Evolutionary conservation across 1,284 basidiomycete species (phyloP).

Genomic region (Leccinum angustisporum): DNA sequence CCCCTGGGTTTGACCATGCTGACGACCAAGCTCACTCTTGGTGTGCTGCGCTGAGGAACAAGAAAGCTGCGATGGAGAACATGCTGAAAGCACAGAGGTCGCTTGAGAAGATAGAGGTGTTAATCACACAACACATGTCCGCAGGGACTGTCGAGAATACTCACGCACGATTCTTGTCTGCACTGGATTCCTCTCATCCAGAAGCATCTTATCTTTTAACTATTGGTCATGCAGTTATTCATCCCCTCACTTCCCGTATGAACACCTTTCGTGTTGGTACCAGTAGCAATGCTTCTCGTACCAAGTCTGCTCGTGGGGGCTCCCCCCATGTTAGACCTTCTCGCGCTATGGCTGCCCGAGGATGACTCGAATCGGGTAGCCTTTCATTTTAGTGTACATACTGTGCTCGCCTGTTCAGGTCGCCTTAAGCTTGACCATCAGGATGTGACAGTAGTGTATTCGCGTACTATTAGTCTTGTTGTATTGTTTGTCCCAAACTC

Average conservation of each 20-base stretch:
- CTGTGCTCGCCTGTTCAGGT: neutral
- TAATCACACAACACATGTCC: neutral
- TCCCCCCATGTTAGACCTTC: neutral
- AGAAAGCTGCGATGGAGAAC: neutral
- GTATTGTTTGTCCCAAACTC: no score
- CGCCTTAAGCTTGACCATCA: no score
- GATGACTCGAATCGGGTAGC: neutral
- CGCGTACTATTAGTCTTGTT: neutral
- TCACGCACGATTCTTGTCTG: neutral
- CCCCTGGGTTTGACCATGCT: neutral
- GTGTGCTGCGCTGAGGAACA: neutral
- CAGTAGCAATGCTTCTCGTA: neutral
- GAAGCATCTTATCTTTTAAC: neutral
- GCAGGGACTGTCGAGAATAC: neutral
- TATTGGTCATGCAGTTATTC: neutral
- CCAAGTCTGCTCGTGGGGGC: neutral
- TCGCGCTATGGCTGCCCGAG: neutral
- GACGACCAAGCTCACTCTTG: neutral
- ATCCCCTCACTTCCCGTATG: neutral
- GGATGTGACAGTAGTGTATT: neutral
- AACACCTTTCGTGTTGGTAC: neutral
- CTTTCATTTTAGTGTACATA: neutral
- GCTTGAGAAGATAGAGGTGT: neutral
- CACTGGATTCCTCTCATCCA: neutral
- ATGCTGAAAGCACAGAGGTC: neutral